These are phyloP conservation scores for Phytophthora sp. DNA, from an alignment of 352 stramenopile species.

Conservation along the genomic window DNA sequence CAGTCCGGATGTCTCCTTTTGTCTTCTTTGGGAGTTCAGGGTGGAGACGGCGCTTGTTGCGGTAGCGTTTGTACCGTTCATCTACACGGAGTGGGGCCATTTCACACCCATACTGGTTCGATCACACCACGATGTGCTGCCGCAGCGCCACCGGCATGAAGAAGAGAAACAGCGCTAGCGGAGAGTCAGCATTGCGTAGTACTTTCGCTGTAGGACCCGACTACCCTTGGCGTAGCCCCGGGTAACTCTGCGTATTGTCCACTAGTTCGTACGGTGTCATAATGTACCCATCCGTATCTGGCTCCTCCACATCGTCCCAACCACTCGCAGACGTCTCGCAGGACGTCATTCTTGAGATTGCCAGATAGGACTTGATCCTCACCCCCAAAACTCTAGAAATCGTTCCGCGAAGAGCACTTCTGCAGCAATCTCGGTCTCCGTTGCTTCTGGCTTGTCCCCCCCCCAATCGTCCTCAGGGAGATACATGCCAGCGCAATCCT, in stretches of 20 bases:
- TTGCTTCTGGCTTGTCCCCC: conserved; percentile 11
- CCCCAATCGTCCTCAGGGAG: neutral
- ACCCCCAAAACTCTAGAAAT: neutral
- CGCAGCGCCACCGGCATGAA: neutral
- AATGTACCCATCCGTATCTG: neutral
- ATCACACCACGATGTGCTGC: neutral
- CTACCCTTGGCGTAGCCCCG: neutral
- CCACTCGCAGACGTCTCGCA: neutral
- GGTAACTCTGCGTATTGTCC: neutral
- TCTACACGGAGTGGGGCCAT: neutral
- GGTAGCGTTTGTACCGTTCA: neutral
- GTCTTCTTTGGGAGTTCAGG: neutral
- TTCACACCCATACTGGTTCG: neutral
- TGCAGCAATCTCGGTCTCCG: conserved; percentile 1
- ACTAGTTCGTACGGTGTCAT: neutral
- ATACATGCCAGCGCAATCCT: neutral
- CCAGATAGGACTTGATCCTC: neutral
- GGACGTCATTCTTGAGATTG: neutral
- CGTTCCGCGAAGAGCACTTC: conserved; percentile 13
- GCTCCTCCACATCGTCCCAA: neutral
- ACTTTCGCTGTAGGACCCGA: neutral
- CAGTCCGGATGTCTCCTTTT: neutral
- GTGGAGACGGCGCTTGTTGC: neutral
- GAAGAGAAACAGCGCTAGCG: neutral
- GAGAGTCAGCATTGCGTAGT: neutral